Evolutionary conservation across 2,329 filamentous ascomycete genomes (phyloP).

Genomic region (Mollisiaceae sp.): DNA sequence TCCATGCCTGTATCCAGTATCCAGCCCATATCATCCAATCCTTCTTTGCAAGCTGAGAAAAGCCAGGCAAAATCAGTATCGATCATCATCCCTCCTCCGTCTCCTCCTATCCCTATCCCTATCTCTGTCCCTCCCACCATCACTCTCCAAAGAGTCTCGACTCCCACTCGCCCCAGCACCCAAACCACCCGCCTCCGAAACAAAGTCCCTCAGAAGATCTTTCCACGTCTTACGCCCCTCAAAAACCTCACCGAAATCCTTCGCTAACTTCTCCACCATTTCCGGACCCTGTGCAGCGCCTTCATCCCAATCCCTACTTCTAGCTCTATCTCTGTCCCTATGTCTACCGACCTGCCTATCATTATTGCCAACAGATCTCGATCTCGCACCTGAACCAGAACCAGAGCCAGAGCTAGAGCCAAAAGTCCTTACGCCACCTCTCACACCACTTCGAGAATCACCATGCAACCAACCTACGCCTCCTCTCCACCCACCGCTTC

Average conservation of each 20-base stretch:
- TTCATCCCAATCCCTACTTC: background rate
- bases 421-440: background rate
- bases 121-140: background rate
- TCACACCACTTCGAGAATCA: background rate
- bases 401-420: background rate
- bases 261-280: slow-evolving; percentile 39
- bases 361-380: background rate
- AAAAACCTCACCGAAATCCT: slow-evolving; percentile 38
- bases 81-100: background rate
- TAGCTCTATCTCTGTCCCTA: background rate
- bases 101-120: background rate
- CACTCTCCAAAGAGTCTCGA: background rate
- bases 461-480: background rate
- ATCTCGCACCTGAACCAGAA: background rate
- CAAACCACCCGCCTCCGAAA: slow-evolving; percentile 27
- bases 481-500: background rate
- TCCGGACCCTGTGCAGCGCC: slow-evolving; percentile 28
- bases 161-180: background rate
- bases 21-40: background rate
- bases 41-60: background rate
- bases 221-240: slow-evolving; percentile 40
- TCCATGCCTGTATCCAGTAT: background rate
- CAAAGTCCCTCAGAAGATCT: slow-evolving; percentile 37
- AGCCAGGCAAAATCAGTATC: background rate
- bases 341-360: background rate